A percentile compares a stretch with the other conserved stretches of the same genome.
Evolutionary conservation across 768 basidiomycete species (phyloP).

Genomic region (Rhodotorula paludigena): DNA sequence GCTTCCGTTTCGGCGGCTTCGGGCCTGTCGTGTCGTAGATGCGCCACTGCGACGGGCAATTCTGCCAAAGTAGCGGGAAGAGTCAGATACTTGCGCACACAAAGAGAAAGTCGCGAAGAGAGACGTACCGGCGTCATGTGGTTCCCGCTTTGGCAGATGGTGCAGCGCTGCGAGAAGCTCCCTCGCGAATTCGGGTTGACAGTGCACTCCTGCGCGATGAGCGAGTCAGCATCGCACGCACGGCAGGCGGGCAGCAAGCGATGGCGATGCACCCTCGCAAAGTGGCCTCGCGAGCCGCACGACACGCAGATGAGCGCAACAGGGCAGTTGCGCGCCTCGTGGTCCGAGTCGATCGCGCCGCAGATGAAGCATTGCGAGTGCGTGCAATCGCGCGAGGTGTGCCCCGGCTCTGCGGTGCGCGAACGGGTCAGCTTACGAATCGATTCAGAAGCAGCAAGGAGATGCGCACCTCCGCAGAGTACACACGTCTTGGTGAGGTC

Average conservation of each 20-base stretch:
- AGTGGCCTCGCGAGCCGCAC: slow-evolving; percentile 36
- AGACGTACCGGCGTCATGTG: slow-evolving; percentile 18
- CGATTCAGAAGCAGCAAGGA: neutral
- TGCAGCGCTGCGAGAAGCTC: slow-evolving; percentile 10
- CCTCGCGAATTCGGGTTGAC: neutral
- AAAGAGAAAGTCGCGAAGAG: too few species aligned
- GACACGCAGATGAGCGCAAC: slow-evolving; percentile 32
- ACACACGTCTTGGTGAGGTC: slow-evolving; percentile 36
- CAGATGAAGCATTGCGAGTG: slow-evolving; percentile 39
- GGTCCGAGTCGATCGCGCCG: slow-evolving; percentile 32
- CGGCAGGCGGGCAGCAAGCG: neutral
- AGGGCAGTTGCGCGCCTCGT: slow-evolving; percentile 38
- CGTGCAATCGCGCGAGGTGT: slow-evolving; percentile 35
- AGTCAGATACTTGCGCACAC: too few species aligned
- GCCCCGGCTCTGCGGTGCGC: slow-evolving; percentile 18
- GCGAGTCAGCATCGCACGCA: neutral
- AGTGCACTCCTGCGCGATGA: slow-evolving; percentile 16
- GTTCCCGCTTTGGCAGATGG: slow-evolving; percentile 17
- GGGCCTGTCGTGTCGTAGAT: slow-evolving; percentile 32
- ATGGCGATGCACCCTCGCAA: slow-evolving; percentile 7
- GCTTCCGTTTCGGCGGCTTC: slow-evolving; percentile 32
- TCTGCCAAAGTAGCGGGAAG: slow-evolving; percentile 3
- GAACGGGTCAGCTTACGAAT: neutral
- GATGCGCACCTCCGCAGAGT: slow-evolving; percentile 34
- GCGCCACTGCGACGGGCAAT: slow-evolving; percentile 32